phyloP scores from a whole-genome alignment of 768 basidiomycete genomes.

The Strobilomyces confusus region DNA sequence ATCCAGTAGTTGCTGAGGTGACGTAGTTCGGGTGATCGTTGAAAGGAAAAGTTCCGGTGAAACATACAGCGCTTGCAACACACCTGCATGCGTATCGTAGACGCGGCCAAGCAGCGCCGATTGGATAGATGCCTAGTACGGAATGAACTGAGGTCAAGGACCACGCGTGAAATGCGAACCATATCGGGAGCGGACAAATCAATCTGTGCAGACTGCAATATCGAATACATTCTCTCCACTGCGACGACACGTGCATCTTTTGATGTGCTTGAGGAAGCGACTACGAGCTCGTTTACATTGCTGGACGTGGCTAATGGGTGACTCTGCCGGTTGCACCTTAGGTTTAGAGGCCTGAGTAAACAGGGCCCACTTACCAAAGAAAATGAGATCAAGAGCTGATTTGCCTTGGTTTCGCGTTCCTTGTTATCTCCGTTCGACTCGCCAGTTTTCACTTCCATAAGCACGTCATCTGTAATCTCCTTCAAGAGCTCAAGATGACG shows the following conservation, averaged over 20 bases:
- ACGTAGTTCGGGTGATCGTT: conserved; percentile 14
- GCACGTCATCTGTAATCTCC: conserved; percentile 35
- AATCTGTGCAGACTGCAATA: conserved; percentile 21
- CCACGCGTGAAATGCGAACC: conserved; percentile 8
- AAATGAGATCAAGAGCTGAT: conserved; percentile 56
- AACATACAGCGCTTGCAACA: conserved; percentile 68
- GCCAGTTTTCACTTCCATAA: conserved; percentile 19
- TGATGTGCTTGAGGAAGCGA: conserved; percentile 63
- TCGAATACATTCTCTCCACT: conserved; percentile 52
- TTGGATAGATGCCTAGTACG: conserved; percentile 49
- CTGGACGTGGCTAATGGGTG: conserved; percentile 22
- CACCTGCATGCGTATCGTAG: conserved; percentile 55
- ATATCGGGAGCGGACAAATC: conserved; percentile 36
- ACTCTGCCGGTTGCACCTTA: conserved; percentile 14
- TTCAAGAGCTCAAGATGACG: conserved; percentile 54
- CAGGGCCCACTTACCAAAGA: conserved; percentile 41
- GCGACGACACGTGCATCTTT: conserved; percentile 54
- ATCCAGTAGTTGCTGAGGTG: conserved; percentile 24
- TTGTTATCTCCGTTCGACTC: conserved; percentile 25
- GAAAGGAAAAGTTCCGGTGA: conserved; percentile 44
- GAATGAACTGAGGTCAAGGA: conserved; percentile 1
- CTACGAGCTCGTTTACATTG: conserved; percentile 40
- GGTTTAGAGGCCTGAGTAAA: not conserved
- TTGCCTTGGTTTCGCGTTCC: conserved; percentile 40
- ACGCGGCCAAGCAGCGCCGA: conserved; percentile 65